Evolutionary conservation across 805 yeast species (phyloP).

Genomic region (Yarrowia sp.): DNA sequence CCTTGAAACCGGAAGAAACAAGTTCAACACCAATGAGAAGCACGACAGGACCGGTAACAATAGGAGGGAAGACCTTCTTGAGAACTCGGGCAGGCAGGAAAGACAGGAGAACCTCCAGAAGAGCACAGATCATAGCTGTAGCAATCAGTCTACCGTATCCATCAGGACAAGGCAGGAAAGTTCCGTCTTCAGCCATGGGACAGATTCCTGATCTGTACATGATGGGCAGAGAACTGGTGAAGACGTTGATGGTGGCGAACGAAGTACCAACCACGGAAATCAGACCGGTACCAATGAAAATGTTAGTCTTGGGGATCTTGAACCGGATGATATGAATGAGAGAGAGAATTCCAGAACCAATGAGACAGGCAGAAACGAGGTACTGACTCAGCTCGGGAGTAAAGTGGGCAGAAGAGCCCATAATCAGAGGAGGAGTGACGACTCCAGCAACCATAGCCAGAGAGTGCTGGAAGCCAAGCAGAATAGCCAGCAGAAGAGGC

Average conservation of each 20-base stretch:
- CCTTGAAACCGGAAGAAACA: conserved; percentile 68
- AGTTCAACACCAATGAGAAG: conserved; percentile 73
- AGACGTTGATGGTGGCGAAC: conserved; percentile 83
- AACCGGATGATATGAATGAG: conserved; percentile 76
- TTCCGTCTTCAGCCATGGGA: conserved; percentile 57
- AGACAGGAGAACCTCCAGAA: conserved; percentile 68
- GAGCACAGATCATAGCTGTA: conserved; percentile 71
- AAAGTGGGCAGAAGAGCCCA: conserved; percentile 62
- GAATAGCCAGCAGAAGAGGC: conserved; percentile 71
- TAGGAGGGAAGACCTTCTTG: conserved; percentile 77
- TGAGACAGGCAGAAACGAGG: conserved; percentile 68
- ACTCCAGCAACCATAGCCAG: conserved; percentile 93
- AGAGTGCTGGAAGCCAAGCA: conserved; percentile 85
- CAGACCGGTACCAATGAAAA: conserved; percentile 82
- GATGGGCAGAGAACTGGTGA: conserved; percentile 68
- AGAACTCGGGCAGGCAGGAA: conserved; percentile 72
- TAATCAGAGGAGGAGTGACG: conserved; percentile 77
- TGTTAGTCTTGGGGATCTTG: conserved; percentile 68
- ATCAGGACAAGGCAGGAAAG: conserved; percentile 72
- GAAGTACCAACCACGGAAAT: conserved; percentile 90
- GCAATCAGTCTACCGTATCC: conserved; percentile 86
- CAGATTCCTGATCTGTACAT: conserved; percentile 76
- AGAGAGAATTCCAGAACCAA: conserved; percentile 69
- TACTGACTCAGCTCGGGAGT: conserved; percentile 51
- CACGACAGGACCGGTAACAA: conserved; percentile 93